Evolutionary conservation across 495 filamentous ascomycete species (phyloP).

Genomic region (Xanthoparmelia taractica): DNA sequence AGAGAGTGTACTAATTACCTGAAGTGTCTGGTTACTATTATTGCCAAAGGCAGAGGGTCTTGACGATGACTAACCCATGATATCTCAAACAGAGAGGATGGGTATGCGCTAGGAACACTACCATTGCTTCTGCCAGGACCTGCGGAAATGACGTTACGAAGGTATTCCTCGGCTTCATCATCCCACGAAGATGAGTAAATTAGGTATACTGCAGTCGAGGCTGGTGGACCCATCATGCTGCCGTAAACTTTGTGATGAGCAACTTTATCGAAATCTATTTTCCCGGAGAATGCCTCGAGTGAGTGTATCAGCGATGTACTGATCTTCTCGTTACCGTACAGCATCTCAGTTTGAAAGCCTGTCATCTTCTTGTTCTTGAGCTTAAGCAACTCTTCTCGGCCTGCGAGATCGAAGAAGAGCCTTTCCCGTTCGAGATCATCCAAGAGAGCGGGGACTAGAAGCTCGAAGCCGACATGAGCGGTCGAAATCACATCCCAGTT

Average conservation of each 20-base stretch:
- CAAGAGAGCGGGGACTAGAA: slow-evolving; percentile 33
- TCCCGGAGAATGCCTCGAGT: slow-evolving; percentile 41
- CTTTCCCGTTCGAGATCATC: slow-evolving; percentile 23
- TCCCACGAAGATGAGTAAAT: slow-evolving; percentile 38
- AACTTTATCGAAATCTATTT: slow-evolving; percentile 38
- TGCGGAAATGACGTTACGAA: slow-evolving; percentile 18
- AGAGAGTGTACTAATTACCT: neutral
- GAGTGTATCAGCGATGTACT: slow-evolving; percentile 36
- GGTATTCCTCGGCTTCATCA: slow-evolving; percentile 32
- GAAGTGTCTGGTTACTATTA: neutral
- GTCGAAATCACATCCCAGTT: slow-evolving; percentile 17
- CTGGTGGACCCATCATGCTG: slow-evolving; percentile 36
- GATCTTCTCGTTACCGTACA: slow-evolving; percentile 21
- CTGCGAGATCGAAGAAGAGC: slow-evolving; percentile 25
- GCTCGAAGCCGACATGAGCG: slow-evolving; percentile 34
- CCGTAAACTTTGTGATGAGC: slow-evolving; percentile 31
- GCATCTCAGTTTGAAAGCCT: slow-evolving; percentile 24
- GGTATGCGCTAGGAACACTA: slow-evolving; percentile 28
- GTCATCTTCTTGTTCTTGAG: slow-evolving; percentile 23
- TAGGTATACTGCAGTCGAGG: slow-evolving; percentile 37
- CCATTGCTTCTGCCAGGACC: slow-evolving; percentile 2
- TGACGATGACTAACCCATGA: slow-evolving; percentile 22
- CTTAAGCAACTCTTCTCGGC: slow-evolving; percentile 1
- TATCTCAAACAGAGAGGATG: slow-evolving; percentile 30
- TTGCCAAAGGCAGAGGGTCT: neutral